Conservation (phyloP, 2,329 filamentous ascomycete genomes). For the Paecilomyces formosus region DNA sequence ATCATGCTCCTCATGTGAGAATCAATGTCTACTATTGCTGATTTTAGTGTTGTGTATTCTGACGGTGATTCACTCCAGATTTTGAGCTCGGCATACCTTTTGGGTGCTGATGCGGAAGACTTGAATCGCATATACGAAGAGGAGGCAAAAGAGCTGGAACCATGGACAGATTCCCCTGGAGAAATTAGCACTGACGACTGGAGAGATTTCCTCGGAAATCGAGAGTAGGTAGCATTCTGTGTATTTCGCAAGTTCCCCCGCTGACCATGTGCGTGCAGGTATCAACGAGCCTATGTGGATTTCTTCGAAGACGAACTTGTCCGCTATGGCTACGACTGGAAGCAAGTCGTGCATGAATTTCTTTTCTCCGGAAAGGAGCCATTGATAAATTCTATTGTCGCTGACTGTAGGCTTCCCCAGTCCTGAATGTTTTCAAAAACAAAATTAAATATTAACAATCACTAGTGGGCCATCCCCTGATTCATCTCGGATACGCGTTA, state of each 20-base stretch:
- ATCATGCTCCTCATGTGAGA: slow-evolving; percentile 68
- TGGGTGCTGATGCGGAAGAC: slow-evolving; percentile 67
- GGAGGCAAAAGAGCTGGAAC: slow-evolving; percentile 63
- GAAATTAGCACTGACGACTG: slow-evolving; percentile 81
- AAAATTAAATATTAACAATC: slow-evolving; percentile 18
- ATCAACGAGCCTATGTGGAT: slow-evolving; percentile 85
- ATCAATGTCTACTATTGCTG: not conserved
- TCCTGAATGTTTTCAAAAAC: not conserved
- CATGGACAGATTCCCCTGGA: slow-evolving; percentile 75
- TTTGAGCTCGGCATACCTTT: slow-evolving; percentile 74
- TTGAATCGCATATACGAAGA: slow-evolving; percentile 74
- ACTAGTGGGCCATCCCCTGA: slow-evolving; percentile 80
- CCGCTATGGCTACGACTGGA: slow-evolving; percentile 74
- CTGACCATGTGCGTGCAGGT: slow-evolving; percentile 36
- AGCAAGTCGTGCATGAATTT: slow-evolving; percentile 65
- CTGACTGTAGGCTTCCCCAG: slow-evolving; percentile 57
- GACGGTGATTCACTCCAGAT: slow-evolving; percentile 40
- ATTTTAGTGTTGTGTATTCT: not conserved
- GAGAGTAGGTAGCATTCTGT: slow-evolving; percentile 40
- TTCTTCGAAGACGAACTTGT: slow-evolving; percentile 93
- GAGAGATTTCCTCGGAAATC: slow-evolving; percentile 73
- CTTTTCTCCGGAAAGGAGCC: slow-evolving; percentile 63
- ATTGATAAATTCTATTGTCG: slow-evolving; percentile 70
- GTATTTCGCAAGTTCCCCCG: not conserved
- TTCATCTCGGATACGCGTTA: slow-evolving; percentile 89